Evolutionary conservation across 257 asterid genomes (phyloP).

Genomic region (Fraxinus anomala): DNA sequence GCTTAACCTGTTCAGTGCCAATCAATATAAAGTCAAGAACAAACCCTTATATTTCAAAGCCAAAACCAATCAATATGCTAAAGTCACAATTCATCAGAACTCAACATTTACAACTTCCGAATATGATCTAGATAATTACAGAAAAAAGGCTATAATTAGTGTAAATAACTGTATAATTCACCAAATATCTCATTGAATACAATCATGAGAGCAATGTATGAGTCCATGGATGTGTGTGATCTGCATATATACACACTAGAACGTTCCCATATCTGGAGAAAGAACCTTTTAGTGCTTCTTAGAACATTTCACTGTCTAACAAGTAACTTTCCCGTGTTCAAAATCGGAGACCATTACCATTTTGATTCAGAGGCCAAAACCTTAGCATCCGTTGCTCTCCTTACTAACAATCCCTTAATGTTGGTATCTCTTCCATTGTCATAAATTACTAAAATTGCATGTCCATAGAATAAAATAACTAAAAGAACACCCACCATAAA

Average conservation of each 20-base stretch:
- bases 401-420: too few relatives aligned
- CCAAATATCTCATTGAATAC: background rate
- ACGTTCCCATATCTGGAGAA: background rate
- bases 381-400: too few relatives aligned
- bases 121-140: background rate
- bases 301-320: too few relatives aligned
- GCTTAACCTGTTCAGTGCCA: constrained; percentile 71
- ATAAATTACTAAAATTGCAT: too few relatives aligned
- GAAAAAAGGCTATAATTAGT: too few relatives aligned
- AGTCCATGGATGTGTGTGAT: background rate
- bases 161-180: background rate
- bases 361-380: too few relatives aligned
- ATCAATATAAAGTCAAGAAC: constrained; percentile 12
- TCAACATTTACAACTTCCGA: background rate
- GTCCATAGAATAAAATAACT: too few relatives aligned
- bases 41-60: background rate
- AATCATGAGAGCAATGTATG: background rate
- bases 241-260: background rate
- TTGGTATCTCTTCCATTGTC: too few relatives aligned
- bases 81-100: background rate
- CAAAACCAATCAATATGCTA: constrained; percentile 10
- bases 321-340: too few relatives aligned
- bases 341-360: too few relatives aligned
- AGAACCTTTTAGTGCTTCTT: background rate
- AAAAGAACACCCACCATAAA: too few relatives aligned